phyloP scores from a whole-genome alignment of 148 eudicot species.

The Rhododendron vialii region DNA sequence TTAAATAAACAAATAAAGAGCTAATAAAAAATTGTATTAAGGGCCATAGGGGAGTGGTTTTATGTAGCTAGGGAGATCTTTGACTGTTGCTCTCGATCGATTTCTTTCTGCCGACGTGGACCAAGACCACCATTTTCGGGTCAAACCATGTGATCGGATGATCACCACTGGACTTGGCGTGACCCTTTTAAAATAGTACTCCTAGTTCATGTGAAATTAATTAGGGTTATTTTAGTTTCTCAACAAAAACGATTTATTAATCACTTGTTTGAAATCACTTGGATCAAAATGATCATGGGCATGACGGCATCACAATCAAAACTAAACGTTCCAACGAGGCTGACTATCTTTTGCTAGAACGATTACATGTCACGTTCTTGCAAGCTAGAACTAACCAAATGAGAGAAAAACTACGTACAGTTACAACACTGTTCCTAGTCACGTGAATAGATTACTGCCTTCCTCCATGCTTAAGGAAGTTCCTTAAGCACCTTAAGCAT shows the following conservation, averaged over 20 bases:
- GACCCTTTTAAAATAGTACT: not conserved
- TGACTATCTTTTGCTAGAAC: not conserved
- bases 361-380: not conserved
- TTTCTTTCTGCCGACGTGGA: conserved; percentile 11
- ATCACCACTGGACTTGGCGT: not conserved
- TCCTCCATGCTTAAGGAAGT: not conserved
- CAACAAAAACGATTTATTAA: not conserved
- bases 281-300: no score
- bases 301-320: no score
- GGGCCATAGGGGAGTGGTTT: not conserved
- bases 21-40: not conserved
- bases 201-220: not conserved
- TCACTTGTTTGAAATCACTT: not conserved
- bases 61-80: not conserved
- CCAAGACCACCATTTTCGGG: conserved; percentile 14
- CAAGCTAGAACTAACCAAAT: no score
- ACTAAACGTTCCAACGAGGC: not conserved
- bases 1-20: not conserved
- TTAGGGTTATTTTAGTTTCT: not conserved
- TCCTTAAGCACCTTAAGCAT: not conserved
- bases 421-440: no score
- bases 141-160: conserved; percentile 14
- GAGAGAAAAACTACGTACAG: no score
- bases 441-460: not conserved
- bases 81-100: conserved; percentile 13